Evolutionary conservation across 495 filamentous ascomycete genomes (phyloP).

Genomic region (Penicillium ochrochloron): DNA sequence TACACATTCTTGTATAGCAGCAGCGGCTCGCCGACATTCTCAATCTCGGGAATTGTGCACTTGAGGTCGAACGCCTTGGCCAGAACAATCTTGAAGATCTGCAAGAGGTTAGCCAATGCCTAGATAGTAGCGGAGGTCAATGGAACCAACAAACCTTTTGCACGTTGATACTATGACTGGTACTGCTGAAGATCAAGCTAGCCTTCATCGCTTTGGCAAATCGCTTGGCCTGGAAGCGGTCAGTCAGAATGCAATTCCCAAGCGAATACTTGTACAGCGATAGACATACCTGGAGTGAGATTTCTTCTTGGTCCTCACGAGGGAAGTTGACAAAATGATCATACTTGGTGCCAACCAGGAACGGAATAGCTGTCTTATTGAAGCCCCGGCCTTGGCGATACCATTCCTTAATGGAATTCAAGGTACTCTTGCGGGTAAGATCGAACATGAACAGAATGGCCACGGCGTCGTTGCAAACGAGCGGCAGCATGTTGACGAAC

Average conservation of each 20-base stretch:
- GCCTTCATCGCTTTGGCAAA: constrained; percentile 99
- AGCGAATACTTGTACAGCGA: not conserved
- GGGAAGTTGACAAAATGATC: constrained; percentile 99
- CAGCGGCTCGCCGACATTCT: constrained; percentile 95
- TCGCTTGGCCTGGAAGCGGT: constrained; percentile 70
- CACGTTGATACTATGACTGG: constrained; percentile 98
- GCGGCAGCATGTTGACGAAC: constrained; percentile 98
- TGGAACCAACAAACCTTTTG: constrained; percentile 74
- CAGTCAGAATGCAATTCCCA: constrained; percentile 12
- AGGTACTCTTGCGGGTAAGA: constrained; percentile 92
- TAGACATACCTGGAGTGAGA: constrained; percentile 79
- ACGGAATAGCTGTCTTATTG: constrained; percentile 98
- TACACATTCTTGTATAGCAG: constrained; percentile 86
- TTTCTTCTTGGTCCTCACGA: constrained; percentile 95
- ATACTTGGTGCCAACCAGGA: constrained; percentile 96
- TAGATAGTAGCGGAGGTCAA: not conserved
- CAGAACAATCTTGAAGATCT: constrained; percentile 99
- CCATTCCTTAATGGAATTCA: constrained; percentile 99
- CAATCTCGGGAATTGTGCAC: constrained; percentile 98
- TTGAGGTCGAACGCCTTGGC: constrained; percentile 98
- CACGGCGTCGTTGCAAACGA: constrained; percentile 98
- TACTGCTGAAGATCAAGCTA: constrained; percentile 95
- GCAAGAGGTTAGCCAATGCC: constrained; percentile 16
- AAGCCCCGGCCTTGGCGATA: constrained; percentile 97
- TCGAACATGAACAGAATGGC: constrained; percentile 99